These are phyloP conservation scores for Neonectria magnoliae DNA, from an alignment of 2,329 filamentous ascomycete species.

Conservation along the genomic window DNA sequence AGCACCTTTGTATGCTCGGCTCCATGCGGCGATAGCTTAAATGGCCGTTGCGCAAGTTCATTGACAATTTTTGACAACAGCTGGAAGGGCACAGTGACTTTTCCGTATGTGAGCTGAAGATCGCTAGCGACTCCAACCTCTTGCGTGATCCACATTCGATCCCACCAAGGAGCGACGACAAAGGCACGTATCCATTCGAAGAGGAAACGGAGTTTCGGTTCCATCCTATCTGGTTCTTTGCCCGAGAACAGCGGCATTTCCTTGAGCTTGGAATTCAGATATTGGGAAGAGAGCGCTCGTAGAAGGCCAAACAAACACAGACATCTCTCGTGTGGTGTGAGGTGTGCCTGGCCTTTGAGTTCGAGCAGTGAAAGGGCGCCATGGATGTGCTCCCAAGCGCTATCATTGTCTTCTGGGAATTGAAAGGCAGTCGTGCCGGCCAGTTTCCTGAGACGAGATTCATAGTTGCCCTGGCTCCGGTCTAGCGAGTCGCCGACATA, in stretches of 20 bases:
- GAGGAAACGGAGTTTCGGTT: conserved; percentile 22
- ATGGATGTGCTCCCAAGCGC: conserved; percentile 18
- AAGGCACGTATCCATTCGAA: conserved; percentile 36
- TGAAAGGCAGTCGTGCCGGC: conserved; percentile 15
- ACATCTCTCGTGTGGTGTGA: conserved; percentile 24
- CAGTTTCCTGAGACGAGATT: conserved; percentile 14
- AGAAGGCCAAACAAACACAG: conserved; percentile 26
- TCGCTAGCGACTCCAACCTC: conserved; percentile 32
- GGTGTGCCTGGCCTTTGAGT: not conserved
- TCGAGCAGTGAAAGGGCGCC: conserved; percentile 18
- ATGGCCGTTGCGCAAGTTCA: not conserved
- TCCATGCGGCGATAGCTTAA: not conserved
- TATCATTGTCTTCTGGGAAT: conserved; percentile 10
- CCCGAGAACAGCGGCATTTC: conserved; percentile 19
- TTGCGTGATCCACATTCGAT: conserved; percentile 38
- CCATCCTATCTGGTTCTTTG: not conserved
- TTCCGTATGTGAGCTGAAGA: conserved; percentile 28
- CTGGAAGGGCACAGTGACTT: conserved; percentile 24
- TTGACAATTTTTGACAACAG: conserved; percentile 2
- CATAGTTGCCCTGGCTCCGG: conserved; percentile 12
- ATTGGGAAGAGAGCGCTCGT: conserved; percentile 14
- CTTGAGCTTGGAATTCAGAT: conserved; percentile 4
- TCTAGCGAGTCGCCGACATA: conserved; percentile 28
- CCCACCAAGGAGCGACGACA: conserved; percentile 33
- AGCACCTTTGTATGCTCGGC: conserved; percentile 29